phyloP scores from a whole-genome alignment of 202 grass and related monocot genomes.

The Eragrostis tef region DNA sequence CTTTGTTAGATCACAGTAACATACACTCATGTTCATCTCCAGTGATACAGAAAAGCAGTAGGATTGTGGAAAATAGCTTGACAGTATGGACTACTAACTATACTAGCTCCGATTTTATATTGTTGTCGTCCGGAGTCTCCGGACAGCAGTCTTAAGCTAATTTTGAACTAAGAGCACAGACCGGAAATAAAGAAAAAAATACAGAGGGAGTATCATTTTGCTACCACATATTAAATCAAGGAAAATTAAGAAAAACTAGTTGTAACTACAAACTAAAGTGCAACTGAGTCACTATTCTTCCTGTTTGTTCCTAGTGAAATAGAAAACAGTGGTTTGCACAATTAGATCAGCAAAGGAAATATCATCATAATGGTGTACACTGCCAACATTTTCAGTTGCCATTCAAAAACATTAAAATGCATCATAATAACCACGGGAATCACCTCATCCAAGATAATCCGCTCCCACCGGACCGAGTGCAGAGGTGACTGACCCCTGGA shows the following conservation, averaged over 20 bases:
- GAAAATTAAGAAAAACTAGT: not conserved
- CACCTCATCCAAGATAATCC: conserved; percentile 96
- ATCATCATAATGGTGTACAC: not conserved
- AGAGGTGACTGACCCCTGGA: conserved; percentile 63
- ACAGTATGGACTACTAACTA: not conserved
- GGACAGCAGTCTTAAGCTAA: no score
- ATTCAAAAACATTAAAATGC: not conserved
- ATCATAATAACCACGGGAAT: conserved; percentile 23
- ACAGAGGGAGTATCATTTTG: not conserved
- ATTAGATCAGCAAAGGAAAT: not conserved
- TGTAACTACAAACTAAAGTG: conserved; percentile 3
- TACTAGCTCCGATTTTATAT: no score
- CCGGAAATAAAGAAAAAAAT: no score
- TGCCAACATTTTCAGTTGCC: not conserved
- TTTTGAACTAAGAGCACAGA: no score
- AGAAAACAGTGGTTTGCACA: not conserved
- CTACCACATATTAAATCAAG: conserved; percentile 2
- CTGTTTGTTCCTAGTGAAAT: not conserved
- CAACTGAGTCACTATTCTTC: not conserved
- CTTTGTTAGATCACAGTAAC: not conserved
- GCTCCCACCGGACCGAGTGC: conserved; percentile 80
- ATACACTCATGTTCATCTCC: conserved; percentile 5
- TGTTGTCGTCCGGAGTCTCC: no score
- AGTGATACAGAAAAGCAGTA: not conserved
- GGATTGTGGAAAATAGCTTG: not conserved